Evolutionary conservation across 2,329 filamentous ascomycete species (phyloP), one percentile per base, ranked within the genome.

Genomic region (Nemania sp.): DNA sequence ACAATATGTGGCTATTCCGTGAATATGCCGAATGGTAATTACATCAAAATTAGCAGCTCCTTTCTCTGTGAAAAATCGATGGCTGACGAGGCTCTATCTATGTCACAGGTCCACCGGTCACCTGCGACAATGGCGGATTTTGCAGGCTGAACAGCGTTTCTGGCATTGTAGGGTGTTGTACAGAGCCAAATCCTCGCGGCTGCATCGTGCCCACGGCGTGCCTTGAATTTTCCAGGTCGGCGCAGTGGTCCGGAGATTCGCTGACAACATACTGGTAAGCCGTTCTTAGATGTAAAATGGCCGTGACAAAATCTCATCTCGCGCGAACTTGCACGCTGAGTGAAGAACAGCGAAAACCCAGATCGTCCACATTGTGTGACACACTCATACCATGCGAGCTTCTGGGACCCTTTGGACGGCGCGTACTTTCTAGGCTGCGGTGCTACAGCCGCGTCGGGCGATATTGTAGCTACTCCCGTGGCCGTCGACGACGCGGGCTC

Each of bases 151-250:
- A 69, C 32, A 18, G 46, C 11, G 35, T 12, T 15, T 50, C 53
- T 39, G 46, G 47, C 25, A 66, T 65, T 9, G 71, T 72, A 21
- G 72, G 72, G 43, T 74, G 72, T 52, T 74, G 72, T 55, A 68
- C 54, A 5, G 65, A 58, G 34, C 25, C 46, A 11, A 67, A 69
- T 40, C 61, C 59, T 35, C 63, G 56, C 25, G 48, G 62, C 50
- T 73, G 72, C 56, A 66, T 46, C 49, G 57, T 74, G 29, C 65
- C 71, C 21, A 73, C 71, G 12, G 54, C 65, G n/a, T 74, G 72
- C 46, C 40, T 74, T 11, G 70, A 71, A 20, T 67, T 67, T 10
- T 65, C 52, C 12, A 52, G 15, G 42, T 60, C 63, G 20, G 15
- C 49, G 12, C 39, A 59, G 15, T 62, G 55, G 59, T 58, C 66